Evolutionary conservation across 306 rosid species (phyloP).

Genomic region (Argentina anserina): DNA sequence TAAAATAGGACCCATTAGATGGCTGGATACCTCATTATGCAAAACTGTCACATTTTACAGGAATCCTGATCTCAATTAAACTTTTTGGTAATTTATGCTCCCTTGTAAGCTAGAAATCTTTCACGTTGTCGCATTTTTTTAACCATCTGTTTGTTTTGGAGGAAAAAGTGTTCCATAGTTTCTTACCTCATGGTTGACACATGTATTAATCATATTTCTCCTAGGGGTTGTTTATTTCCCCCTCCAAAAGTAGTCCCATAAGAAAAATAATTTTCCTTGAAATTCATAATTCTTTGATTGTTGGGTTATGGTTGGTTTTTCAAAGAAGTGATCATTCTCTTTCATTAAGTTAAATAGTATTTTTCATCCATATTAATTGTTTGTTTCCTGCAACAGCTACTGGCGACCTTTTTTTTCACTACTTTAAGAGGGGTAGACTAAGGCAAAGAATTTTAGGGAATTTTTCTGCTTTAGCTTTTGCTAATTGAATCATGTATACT

Average conservation of each 20-base stretch:
- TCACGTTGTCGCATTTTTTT: neutral
- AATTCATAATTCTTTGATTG: neutral
- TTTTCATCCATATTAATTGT: neutral
- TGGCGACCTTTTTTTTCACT: neutral
- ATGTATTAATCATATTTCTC: neutral
- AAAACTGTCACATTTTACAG: neutral
- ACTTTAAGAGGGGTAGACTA: neutral
- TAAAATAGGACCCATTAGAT: neutral
- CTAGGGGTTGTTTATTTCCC: neutral
- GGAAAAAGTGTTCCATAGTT: neutral
- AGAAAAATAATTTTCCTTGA: too few species aligned
- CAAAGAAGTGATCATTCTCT: neutral
- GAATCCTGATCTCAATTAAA: neutral
- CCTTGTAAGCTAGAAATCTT: neutral
- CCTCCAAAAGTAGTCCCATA: neutral
- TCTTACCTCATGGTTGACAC: too few species aligned
- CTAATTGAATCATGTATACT: slow-evolving; percentile 17
- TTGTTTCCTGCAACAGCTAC: slow-evolving; percentile 17
- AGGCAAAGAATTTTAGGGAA: neutral
- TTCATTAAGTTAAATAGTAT: neutral
- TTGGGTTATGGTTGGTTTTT: neutral
- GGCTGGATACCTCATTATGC: neutral
- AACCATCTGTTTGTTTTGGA: neutral
- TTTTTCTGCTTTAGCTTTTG: neutral
- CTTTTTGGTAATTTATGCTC: neutral